Evolutionary conservation across 1,284 basidiomycete genomes (phyloP).

Genomic region (Cystobasidium slooffiae): DNA sequence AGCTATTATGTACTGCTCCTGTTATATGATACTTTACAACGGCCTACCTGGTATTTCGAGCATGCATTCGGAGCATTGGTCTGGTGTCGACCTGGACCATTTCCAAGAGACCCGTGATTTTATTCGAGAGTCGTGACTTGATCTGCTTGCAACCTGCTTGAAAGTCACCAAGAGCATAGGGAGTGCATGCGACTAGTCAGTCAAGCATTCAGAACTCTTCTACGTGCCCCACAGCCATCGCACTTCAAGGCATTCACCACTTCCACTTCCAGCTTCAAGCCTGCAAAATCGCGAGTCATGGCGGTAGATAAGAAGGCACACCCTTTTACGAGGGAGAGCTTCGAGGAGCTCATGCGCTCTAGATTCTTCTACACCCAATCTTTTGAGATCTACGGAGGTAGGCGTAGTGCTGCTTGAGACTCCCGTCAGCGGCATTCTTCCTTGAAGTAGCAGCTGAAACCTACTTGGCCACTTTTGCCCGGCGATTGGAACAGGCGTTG

Average conservation of each 20-base stretch:
- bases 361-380: conserved; percentile 98
- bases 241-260: not conserved
- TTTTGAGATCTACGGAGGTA: conserved; percentile 97
- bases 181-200: conserved; percentile 25
- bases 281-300: conserved; percentile 16
- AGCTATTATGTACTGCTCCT: not conserved
- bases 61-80: conserved; percentile 36
- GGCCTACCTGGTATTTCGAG: conserved; percentile 36
- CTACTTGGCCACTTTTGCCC: not conserved
- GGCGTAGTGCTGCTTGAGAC: conserved; percentile 53
- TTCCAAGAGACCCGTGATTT: no score
- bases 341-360: conserved; percentile 86
- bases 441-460: not conserved
- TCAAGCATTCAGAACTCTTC: not conserved
- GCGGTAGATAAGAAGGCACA: conserved; percentile 81
- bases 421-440: not conserved
- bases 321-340: conserved; percentile 81
- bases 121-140: not conserved
- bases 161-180: not conserved
- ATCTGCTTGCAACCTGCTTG: not conserved
- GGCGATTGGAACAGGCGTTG: conserved; percentile 64
- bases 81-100: not conserved
- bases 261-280: not conserved
- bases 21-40: not conserved
- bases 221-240: conserved; percentile 20